phyloP scores from a whole-genome alignment of 768 basidiomycete species.

The Tricholomella constricta region DNA sequence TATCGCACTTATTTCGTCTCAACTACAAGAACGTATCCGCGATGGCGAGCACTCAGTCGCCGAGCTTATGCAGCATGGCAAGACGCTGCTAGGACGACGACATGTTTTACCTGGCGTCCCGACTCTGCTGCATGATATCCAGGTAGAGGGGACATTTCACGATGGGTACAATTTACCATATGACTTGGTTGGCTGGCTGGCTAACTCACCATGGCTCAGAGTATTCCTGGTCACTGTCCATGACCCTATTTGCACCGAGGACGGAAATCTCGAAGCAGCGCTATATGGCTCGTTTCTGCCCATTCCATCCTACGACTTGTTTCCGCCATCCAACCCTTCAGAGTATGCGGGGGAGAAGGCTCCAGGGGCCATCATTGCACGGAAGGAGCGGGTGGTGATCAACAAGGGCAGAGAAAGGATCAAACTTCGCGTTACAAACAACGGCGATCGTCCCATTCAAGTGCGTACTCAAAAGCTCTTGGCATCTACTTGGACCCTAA shows the following conservation, averaged over 20 bases:
- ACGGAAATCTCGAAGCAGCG: conserved; percentile 77
- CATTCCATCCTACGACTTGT: conserved; percentile 62
- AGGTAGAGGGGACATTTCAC: conserved; percentile 90
- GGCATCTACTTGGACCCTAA: not conserved
- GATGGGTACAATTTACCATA: conserved; percentile 62
- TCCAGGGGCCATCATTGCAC: conserved; percentile 78
- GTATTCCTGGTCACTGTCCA: conserved; percentile 98
- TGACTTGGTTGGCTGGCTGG: not conserved
- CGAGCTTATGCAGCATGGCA: conserved; percentile 93
- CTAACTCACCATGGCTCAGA: conserved; percentile 32
- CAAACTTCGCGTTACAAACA: conserved; percentile 79
- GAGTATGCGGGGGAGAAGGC: conserved; percentile 54
- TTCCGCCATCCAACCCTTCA: conserved; percentile 54
- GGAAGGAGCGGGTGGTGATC: conserved; percentile 66
- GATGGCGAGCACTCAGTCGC: conserved; percentile 88
- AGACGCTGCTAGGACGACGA: conserved; percentile 79
- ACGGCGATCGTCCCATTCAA: conserved; percentile 92
- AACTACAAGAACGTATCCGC: conserved; percentile 90
- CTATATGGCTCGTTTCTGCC: conserved; percentile 96
- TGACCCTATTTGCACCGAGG: conserved; percentile 86
- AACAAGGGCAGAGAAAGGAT: conserved; percentile 75
- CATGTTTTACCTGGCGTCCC: conserved; percentile 89
- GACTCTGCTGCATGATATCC: conserved; percentile 77
- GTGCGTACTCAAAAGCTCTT: conserved; percentile 45
- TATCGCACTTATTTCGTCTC: conserved; percentile 85